Evolutionary conservation across 441 rosid genomes (phyloP), one percentile per base, ranked within the genome.

Genomic region (Caryocar brasiliense): DNA sequence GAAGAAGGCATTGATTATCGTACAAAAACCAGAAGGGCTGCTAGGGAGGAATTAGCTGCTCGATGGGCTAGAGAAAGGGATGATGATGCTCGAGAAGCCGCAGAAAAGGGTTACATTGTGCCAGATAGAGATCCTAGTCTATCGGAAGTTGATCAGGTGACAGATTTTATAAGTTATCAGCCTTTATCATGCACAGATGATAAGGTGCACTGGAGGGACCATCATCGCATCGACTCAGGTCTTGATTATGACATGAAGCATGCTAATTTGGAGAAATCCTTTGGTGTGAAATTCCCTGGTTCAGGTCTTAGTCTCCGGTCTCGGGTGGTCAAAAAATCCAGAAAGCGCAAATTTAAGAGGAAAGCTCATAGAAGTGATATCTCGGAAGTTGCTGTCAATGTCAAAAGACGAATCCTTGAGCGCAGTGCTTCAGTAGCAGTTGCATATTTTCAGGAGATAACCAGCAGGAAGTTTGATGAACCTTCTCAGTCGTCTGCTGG

Each of bases 1-100:
- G 96, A 88, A 58, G 99, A 93, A 72, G 99, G 99, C 58, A 86
- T 93, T 69, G 99, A 88, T 71, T 74, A 72, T 71, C 96, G 99
- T 25, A 86, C 99, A 6, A 83, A 80, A 70, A 75, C 80, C 62
- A 82, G 95, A 63, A 81, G 99, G 75, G 7, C 72, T 47, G 74
- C 88, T 0, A 73, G 95, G 71, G 99, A 93, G 84, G 95, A 82
- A 64, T 74, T 82, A 22, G 79, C 73, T 38, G 56, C 66, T 46
- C 68, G 61, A 18, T 79, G 86, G 90, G 74, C 35, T 7, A 64
- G 39, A 62, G 78, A 86, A 54, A 71, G 95, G 69, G 99, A 93
- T 45, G 59, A 70, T 57, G 68, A 76, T 59, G 99, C 97, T 40
- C 70, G 77, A 55, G 67, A 72, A 69, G 91, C 97, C 64, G 86